Evolutionary conservation across 371 early-diverging fungal species (phyloP).

Genomic region (Saksenaea vasiformis): DNA sequence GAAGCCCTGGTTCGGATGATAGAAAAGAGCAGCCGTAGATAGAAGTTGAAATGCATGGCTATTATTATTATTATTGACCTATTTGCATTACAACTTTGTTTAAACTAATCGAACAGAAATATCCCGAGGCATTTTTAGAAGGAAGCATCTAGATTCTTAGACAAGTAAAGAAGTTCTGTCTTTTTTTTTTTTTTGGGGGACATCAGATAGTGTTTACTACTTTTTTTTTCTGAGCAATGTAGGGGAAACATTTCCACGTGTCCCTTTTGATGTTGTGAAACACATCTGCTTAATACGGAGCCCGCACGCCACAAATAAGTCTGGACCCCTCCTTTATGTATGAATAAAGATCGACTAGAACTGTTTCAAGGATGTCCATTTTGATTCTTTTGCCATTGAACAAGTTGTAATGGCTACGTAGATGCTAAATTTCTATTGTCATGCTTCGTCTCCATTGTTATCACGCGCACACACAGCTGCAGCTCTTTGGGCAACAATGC

Average conservation of each 20-base stretch:
- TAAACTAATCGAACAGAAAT: too few species aligned
- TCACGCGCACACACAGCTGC: background rate
- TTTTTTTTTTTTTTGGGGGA: too few species aligned
- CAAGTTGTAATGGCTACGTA: background rate
- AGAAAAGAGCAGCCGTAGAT: too few species aligned
- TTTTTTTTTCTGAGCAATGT: background rate
- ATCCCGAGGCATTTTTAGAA: too few species aligned
- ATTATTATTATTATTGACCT: too few species aligned
- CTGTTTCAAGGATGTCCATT: background rate
- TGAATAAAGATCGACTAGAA: background rate
- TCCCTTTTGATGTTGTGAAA: constrained; percentile 1
- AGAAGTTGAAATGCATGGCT: too few species aligned
- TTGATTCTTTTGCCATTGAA: background rate
- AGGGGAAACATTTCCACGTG: background rate
- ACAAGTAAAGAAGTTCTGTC: too few species aligned
- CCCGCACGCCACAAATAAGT: background rate
- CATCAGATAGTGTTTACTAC: background rate
- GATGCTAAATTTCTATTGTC: too few species aligned
- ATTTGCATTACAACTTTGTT: too few species aligned
- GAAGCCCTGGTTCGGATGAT: too few species aligned
- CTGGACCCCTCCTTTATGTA: constrained; percentile 3
- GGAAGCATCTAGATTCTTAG: too few species aligned
- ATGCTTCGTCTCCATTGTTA: background rate
- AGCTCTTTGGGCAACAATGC: background rate
- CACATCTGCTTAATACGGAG: constrained; percentile 5